Evolutionary conservation across 2,329 filamentous ascomycete species (phyloP).

Genomic region (Aspergillus sclerotialis): DNA sequence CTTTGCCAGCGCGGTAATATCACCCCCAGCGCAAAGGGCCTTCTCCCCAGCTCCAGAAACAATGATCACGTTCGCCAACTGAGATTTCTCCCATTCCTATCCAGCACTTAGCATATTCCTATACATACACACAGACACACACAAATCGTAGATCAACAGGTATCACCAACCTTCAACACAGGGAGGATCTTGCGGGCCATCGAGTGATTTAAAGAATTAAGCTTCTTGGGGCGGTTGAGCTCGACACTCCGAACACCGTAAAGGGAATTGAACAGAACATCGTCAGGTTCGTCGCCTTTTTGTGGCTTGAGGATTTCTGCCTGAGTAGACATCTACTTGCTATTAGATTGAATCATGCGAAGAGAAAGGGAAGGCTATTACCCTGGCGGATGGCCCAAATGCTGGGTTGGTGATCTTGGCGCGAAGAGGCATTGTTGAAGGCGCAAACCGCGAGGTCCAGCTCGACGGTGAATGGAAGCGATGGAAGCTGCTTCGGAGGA

Average conservation of each 20-base stretch:
- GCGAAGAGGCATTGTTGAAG: slow-evolving; percentile 66
- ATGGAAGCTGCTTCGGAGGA: slow-evolving; percentile 33
- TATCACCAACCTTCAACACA: slow-evolving; percentile 53
- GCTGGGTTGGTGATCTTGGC: slow-evolving; percentile 63
- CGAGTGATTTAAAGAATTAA: slow-evolving; percentile 86
- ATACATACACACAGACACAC: neutral
- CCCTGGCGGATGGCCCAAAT: slow-evolving; percentile 47
- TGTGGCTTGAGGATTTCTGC: slow-evolving; percentile 45
- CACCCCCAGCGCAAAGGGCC: slow-evolving; percentile 89
- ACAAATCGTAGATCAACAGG: neutral
- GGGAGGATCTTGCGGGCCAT: slow-evolving; percentile 95
- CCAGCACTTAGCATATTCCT: slow-evolving; percentile 10
- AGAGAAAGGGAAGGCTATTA: too few species aligned
- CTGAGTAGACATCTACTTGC: slow-evolving; percentile 40
- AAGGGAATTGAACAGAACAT: slow-evolving; percentile 84
- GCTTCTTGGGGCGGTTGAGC: slow-evolving; percentile 85
- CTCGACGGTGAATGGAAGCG: slow-evolving; percentile 37
- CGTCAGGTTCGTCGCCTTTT: slow-evolving; percentile 67
- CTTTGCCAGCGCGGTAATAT: slow-evolving; percentile 71
- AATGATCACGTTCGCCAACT: slow-evolving; percentile 85
- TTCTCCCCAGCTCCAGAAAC: slow-evolving; percentile 81
- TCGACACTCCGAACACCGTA: slow-evolving; percentile 89
- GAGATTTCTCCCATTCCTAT: slow-evolving; percentile 86
- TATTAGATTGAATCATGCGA: too few species aligned
- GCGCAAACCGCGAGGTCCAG: slow-evolving; percentile 38